These are phyloP conservation scores for Takakia lepidozioides DNA, from an alignment of 225 moss, liverwort and hornwort genomes.

Conservation along the genomic window DNA sequence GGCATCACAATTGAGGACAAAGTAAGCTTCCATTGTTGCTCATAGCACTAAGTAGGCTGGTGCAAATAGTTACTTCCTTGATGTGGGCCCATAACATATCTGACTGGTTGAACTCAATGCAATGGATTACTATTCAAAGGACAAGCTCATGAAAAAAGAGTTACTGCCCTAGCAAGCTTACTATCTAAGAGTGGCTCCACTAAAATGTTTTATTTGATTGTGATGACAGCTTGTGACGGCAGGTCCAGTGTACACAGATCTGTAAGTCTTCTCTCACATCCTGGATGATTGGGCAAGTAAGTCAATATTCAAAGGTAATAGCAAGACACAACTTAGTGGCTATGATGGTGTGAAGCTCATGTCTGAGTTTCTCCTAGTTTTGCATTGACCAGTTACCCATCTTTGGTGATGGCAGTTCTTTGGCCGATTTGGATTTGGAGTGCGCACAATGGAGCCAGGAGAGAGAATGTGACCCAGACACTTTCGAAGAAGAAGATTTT, in stretches of 20 bases:
- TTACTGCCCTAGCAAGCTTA: too few relatives aligned
- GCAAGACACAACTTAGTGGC: neutral
- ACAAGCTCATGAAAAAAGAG: too few relatives aligned
- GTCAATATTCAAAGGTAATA: too few relatives aligned
- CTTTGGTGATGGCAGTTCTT: conserved; percentile 13
- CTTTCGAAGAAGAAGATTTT: conserved; percentile 48
- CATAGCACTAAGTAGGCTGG: too few relatives aligned
- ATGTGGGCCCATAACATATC: too few relatives aligned
- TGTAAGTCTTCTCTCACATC: conserved; percentile 20
- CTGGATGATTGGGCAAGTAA: neutral
- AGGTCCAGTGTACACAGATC: conserved; percentile 27
- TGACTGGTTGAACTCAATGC: too few relatives aligned
- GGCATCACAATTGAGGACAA: conserved; percentile 40
- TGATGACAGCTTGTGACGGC: conserved; percentile 40
- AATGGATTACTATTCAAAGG: too few relatives aligned
- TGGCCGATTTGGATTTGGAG: conserved; percentile 25
- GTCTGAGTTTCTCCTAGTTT: neutral
- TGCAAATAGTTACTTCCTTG: too few relatives aligned
- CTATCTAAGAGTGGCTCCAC: too few relatives aligned
- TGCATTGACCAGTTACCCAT: neutral
- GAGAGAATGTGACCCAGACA: conserved; percentile 39
- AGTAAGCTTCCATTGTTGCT: too few relatives aligned
- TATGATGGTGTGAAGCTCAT: neutral
- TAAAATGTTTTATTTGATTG: conserved; percentile 16
- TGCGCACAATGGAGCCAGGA: conserved; percentile 24